A percentile compares a stretch with the other conserved stretches of the same genome.
These are phyloP conservation scores for Starmerella sp. DNA, from an alignment of 805 yeast species.

Conservation along the genomic window DNA sequence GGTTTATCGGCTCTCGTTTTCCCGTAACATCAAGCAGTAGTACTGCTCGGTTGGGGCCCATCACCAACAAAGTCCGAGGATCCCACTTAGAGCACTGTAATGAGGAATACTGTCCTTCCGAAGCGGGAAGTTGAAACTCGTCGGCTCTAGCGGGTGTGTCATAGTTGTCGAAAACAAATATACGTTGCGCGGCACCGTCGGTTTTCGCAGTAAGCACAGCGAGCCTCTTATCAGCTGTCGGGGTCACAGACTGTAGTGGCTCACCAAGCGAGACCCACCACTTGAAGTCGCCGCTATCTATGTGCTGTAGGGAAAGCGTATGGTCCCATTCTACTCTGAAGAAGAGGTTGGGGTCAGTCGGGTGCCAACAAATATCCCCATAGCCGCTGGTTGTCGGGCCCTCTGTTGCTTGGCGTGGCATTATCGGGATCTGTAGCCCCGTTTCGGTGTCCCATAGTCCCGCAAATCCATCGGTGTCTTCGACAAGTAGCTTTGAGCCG, in stretches of 20 bases:
- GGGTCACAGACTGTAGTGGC: background rate
- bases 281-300: background rate
- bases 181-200: background rate
- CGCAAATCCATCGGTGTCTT: background rate
- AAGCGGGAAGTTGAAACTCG: background rate
- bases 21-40: slow-evolving; percentile 8
- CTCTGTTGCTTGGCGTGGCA: background rate
- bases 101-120: background rate
- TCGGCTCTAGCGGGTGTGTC: background rate
- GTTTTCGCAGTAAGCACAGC: slow-evolving; percentile 5
- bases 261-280: background rate
- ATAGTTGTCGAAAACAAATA: background rate
- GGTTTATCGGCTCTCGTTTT: slow-evolving; percentile 18
- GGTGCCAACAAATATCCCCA: slow-evolving; percentile 13
- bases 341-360: background rate
- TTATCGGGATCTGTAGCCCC: background rate
- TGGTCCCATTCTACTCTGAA: background rate
- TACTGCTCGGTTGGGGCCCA: slow-evolving; percentile 7
- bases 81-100: slow-evolving; percentile 10
- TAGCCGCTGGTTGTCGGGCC: background rate
- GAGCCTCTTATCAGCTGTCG: background rate
- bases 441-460: background rate
- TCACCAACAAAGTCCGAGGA: slow-evolving; percentile 6
- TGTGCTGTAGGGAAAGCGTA: background rate
- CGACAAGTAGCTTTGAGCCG: background rate